A percentile compares a stretch with the other conserved stretches of the same genome.
Conservation (phyloP, 2,329 filamentous ascomycete genomes). For the Didymosphaeria variabile region DNA sequence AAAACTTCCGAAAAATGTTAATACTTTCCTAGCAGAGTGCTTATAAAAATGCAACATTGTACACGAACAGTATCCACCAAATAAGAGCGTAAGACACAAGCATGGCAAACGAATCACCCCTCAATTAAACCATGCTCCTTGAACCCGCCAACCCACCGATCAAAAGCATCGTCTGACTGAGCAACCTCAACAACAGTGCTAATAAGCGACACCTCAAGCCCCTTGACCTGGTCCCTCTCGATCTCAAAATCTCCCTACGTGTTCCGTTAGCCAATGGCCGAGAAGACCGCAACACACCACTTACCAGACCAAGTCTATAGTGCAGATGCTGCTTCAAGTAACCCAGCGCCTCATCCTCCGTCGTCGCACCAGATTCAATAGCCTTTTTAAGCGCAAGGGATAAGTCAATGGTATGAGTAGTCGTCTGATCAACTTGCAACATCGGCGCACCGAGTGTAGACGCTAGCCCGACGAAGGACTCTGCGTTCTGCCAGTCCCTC, state of each 20-base stretch:
- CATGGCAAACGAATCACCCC: slow-evolving; percentile 3
- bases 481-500: slow-evolving; percentile 18
- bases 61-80: no score
- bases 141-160: slow-evolving; percentile 28
- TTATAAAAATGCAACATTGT: no score
- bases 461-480: slow-evolving; percentile 19
- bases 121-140: slow-evolving; percentile 23
- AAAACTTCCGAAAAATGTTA: no score
- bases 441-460: slow-evolving; percentile 21
- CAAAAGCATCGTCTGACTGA: slow-evolving; percentile 26
- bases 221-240: slow-evolving; percentile 19
- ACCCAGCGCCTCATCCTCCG: slow-evolving; percentile 15
- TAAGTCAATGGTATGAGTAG: slow-evolving; percentile 20
- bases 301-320: slow-evolving; percentile 25
- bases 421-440: slow-evolving; percentile 16
- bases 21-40: no score
- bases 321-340: slow-evolving; percentile 27
- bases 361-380: slow-evolving; percentile 15
- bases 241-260: slow-evolving; percentile 23
- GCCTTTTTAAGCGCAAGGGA: slow-evolving; percentile 18
- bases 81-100: no score
- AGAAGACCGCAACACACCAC: background rate
- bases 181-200: slow-evolving; percentile 27
- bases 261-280: slow-evolving; percentile 3
- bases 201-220: slow-evolving; percentile 23